Percentiles rank a stretch among this genome's conserved stretches.
These are phyloP conservation scores for Cryphonectria naterciae DNA, from an alignment of 2,329 filamentous ascomycete species.

Conservation along the genomic window DNA sequence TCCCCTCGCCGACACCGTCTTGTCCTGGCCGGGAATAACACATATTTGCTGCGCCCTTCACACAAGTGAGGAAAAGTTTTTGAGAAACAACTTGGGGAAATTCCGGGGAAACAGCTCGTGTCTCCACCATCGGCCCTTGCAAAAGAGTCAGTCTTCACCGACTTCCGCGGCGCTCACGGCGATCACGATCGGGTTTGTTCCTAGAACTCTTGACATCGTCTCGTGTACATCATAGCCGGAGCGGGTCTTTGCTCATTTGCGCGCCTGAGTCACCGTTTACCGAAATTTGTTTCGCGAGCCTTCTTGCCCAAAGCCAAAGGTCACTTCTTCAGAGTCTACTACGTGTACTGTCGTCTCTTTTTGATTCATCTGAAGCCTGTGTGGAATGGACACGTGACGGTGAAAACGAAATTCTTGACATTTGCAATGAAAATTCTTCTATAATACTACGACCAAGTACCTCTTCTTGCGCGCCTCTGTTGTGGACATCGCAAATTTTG, in stretches of 20 bases:
- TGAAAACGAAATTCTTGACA: not conserved
- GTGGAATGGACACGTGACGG: not conserved
- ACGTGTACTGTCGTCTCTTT: not conserved
- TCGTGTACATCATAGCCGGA: not conserved
- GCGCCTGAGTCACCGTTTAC: not conserved
- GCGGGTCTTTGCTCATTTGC: not conserved
- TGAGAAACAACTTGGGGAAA: not conserved
- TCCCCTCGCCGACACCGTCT: not conserved
- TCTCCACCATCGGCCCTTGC: slow-evolving; percentile 9
- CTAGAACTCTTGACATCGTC: not conserved
- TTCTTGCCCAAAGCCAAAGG: not conserved
- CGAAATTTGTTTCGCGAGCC: not conserved
- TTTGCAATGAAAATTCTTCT: not conserved
- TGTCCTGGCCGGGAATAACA: slow-evolving; percentile 3
- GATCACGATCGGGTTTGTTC: not conserved
- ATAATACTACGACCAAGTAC: not conserved
- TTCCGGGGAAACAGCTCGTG: slow-evolving; percentile 2
- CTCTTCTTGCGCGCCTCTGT: not conserved
- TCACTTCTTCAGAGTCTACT: not conserved
- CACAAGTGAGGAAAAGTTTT: not conserved
- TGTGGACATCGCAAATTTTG: not conserved
- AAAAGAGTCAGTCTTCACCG: not conserved
- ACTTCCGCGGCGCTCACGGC: not conserved
- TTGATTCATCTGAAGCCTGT: not conserved
- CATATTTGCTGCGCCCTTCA: not conserved